phyloP scores from a whole-genome alignment of 371 early-diverging fungal genomes.

The Blakeslea trispora region DNA sequence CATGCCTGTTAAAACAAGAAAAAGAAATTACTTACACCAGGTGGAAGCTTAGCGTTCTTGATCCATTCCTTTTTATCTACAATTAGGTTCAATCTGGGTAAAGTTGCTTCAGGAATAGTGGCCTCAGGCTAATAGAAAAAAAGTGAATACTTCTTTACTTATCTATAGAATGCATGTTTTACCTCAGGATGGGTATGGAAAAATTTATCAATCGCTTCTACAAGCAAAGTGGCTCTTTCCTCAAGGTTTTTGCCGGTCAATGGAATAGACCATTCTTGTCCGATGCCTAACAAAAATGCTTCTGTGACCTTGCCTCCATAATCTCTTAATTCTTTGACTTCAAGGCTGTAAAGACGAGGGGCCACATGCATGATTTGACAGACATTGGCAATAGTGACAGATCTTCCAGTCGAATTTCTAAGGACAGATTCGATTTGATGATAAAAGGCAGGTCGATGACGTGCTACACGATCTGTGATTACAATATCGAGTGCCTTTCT shows the following conservation, averaged over 20 bases:
- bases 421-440: conserved; percentile 39
- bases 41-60: conserved; percentile 32
- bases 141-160: no score
- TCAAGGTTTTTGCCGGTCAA: conserved; percentile 35
- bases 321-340: conserved; percentile 30
- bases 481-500: conserved; percentile 38
- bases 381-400: conserved; percentile 31
- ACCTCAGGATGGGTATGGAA: conserved; percentile 32
- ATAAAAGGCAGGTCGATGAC: conserved; percentile 34
- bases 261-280: conserved; percentile 30
- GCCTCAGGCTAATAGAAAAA: conserved; percentile 22
- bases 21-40: conserved; percentile 25
- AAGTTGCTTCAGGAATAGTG: conserved; percentile 36
- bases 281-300: conserved; percentile 34
- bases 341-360: conserved; percentile 31
- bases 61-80: conserved; percentile 40
- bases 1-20: no score
- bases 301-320: conserved; percentile 31
- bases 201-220: conserved; percentile 17
- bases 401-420: conserved; percentile 34
- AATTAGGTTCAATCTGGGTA: conserved; percentile 32
- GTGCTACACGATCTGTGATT: conserved; percentile 38
- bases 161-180: no score
- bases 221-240: conserved; percentile 26
- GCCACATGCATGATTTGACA: conserved; percentile 37